Base-by-base conservation (phyloP, 1,284 basidiomycete genomes). In the Tilletia walkeri region DNA sequence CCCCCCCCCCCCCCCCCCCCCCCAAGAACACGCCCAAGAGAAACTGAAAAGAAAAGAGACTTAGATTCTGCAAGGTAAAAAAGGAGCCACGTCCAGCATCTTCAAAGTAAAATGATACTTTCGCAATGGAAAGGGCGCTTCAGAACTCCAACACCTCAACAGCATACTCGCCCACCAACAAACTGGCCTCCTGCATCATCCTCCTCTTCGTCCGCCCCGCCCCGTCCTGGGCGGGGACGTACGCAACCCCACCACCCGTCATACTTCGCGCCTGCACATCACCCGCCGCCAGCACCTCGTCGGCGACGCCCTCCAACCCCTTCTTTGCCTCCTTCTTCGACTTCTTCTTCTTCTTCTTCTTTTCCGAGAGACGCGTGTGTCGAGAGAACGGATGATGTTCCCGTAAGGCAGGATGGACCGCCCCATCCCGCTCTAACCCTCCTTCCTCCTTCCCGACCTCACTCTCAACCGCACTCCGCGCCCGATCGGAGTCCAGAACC, bases 71-170 rank as follows among this genome's bases (percentile, higher is more conserved):
- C 24, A 30, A 30, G 24, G 24, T 30, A 30, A 30, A 30, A 30
- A 30, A 30, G 24, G 24, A 30, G 24, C 24, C 24, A 30, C 24
- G 24, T 30, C 24, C 24, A 30, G 24, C 24, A 30, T 30, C 24
- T 30, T 30, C 24, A 30, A 30, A 30, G 24, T 30, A 30, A 30
- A 30, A 30, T 30, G 24, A 30, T 30, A 30, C 24, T 30, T 30
- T 30, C 24, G 24, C 24, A 30, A 45, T 7, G 41, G 41, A 14
- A 45, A 9, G 41, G 9, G 41, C 41, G 41, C 3, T 24, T 56
- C 54, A 63, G 20, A 63, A 63, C 38, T 63, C 59, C 36, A 63
- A 41, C 59, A 63, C 59, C 38, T 63, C 59, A 16, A 63, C 59
- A 3, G 59, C 59, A 41, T 63, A 63, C 14, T 63, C 59, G 34